Evolutionary conservation across 345 rosid genomes (phyloP).

Genomic region (Bruguiera gymnorhiza): DNA sequence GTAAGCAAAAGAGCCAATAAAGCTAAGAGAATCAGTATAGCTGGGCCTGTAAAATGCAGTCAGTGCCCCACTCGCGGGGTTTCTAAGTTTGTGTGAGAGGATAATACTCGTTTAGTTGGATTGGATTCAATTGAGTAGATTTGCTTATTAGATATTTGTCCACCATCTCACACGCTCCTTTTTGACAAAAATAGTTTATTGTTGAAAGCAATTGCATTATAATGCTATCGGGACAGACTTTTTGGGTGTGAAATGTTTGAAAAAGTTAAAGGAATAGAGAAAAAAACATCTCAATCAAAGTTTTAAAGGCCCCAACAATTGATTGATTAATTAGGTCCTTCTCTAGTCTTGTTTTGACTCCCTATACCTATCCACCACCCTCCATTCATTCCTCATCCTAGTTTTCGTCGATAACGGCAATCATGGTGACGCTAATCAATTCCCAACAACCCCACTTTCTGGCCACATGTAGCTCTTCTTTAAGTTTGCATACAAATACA

Average conservation of each 20-base stretch:
- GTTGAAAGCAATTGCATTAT: neutral
- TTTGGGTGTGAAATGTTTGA: slow-evolving; percentile 5
- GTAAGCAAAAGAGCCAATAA: slow-evolving; percentile 16
- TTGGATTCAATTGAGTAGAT: neutral
- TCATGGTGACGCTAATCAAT: slow-evolving; percentile 7
- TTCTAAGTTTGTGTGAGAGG: neutral
- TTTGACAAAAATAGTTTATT: neutral
- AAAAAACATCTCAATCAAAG: neutral
- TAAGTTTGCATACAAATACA: neutral
- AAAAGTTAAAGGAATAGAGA: neutral
- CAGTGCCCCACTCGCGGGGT: slow-evolving; percentile 9
- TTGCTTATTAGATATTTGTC: no score
- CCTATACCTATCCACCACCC: neutral
- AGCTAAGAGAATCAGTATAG: slow-evolving; percentile 17
- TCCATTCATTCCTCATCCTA: neutral
- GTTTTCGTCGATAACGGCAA: slow-evolving; percentile 12
- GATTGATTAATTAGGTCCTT: neutral
- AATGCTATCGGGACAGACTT: neutral
- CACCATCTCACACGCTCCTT: no score
- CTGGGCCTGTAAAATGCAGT: slow-evolving; percentile 6
- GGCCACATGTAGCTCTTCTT: neutral
- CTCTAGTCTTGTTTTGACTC: neutral
- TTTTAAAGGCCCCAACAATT: neutral
- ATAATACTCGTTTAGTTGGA: neutral
- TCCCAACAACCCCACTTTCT: neutral